Percentiles rank a stretch among this genome's conserved stretches.
These are phyloP conservation scores for Scutellaria minor DNA, from an alignment of 257 asterid genomes.

Conservation along the genomic window DNA sequence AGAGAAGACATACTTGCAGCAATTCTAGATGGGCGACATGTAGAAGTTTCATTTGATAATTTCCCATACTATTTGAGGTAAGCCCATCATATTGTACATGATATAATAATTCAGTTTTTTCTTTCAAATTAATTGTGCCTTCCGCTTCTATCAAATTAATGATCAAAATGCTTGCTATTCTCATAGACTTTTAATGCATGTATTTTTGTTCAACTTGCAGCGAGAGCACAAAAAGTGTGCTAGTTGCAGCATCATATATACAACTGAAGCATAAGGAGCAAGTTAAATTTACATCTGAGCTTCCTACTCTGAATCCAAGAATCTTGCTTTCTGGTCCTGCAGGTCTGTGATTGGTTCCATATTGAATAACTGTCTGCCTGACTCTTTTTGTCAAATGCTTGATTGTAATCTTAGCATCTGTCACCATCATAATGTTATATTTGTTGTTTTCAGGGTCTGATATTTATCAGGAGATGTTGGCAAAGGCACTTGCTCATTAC, in stretches of 20 bases:
- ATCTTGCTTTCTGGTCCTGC: conserved; percentile 93
- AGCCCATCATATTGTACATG: conserved; percentile 16
- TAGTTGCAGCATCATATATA: conserved; percentile 82
- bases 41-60: conserved; percentile 79
- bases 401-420: conserved; percentile 28
- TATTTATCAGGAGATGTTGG: conserved; percentile 92
- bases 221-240: conserved; percentile 81
- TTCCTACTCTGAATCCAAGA: conserved; percentile 83
- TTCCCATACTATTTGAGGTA: conserved; percentile 93
- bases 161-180: conserved; percentile 15
- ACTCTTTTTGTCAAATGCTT: conserved; percentile 24
- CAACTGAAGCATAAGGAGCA: conserved; percentile 78
- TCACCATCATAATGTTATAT: conserved; percentile 18
- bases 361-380: conserved; percentile 7
- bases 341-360: conserved; percentile 52
- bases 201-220: conserved; percentile 54
- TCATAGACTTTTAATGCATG: conserved; percentile 25
- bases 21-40: conserved; percentile 59
- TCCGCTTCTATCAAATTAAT: conserved; percentile 22
- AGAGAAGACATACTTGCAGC: conserved; percentile 65
- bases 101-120: conserved; percentile 1
- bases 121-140: conserved; percentile 19
- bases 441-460: conserved; percentile 70
- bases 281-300: conserved; percentile 71
- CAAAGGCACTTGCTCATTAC: conserved; percentile 83